phyloP scores from a whole-genome alignment of 306 rosid species.

The Acacia crassicarpa region DNA sequence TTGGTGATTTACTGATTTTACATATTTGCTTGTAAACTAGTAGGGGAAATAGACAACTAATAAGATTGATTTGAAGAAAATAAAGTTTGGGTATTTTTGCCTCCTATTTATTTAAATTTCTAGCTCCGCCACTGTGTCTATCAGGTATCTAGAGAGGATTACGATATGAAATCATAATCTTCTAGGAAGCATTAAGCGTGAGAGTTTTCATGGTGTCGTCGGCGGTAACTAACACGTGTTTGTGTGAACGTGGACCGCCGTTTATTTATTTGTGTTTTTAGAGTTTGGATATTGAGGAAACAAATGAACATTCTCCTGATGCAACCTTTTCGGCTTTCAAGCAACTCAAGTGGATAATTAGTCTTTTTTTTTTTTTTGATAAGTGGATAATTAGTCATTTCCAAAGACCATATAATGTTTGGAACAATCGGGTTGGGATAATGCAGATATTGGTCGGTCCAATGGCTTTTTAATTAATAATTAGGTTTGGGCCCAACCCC shows the following conservation, averaged over 20 bases:
- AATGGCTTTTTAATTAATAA: neutral
- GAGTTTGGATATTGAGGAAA: neutral
- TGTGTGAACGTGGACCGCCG: neutral
- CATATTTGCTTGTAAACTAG: too few relatives aligned
- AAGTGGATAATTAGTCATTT: neutral
- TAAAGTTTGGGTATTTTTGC: too few relatives aligned
- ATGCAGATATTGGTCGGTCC: slow-evolving; percentile 13
- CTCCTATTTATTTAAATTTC: too few relatives aligned
- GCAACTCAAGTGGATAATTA: neutral
- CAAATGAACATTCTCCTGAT: neutral
- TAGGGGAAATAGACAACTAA: too few relatives aligned
- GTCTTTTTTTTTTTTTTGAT: too few relatives aligned
- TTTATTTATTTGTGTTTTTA: neutral
- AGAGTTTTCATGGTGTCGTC: too few relatives aligned
- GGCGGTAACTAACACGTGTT: too few relatives aligned
- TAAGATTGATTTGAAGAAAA: too few relatives aligned
- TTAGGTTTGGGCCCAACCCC: neutral
- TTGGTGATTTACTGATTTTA: too few relatives aligned
- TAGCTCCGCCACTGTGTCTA: too few relatives aligned
- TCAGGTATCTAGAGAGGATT: too few relatives aligned
- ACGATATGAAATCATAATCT: too few relatives aligned
- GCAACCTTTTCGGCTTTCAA: neutral
- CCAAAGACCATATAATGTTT: neutral
- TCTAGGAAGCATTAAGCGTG: neutral
- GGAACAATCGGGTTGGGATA: neutral